Base-by-base conservation (phyloP, 2,329 filamentous ascomycete genomes). In the Penicillium polonicum region DNA sequence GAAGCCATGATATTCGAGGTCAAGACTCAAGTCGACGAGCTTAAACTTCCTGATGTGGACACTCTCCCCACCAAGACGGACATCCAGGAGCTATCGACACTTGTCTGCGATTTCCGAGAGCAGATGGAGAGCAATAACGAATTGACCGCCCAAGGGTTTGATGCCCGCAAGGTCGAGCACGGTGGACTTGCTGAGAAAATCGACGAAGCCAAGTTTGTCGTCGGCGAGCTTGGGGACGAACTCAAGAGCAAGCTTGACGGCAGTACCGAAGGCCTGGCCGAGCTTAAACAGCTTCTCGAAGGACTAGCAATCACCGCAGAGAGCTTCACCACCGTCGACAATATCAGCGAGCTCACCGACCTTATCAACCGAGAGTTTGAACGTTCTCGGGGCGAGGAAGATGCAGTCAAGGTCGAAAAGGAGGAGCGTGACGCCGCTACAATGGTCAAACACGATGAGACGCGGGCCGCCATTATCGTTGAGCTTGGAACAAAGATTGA, bases 351-450 rank as follows among this genome's bases (percentile, higher is more conserved):
- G 55, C 82, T 92, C 72, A 85, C 87, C 41, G 87, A 90, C 54
- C 85, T 86, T 2, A 86, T 97, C 75, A 92, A 89, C 72, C 79
- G 84, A 1, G 92, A 97, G 70, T 96, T 97, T 59, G 92, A 97
- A 68, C 89, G 92, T 61, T 88, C 90, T 12, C 89, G 91, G 65
- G 86, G 87, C 17, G 86, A 89, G n/a, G 83, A 94, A 25, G 88
- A 90, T 56, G 89, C 88, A 7, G 83, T 87, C 52, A 94, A 93
- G 76, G 81, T 91, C n/a, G 91, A 96, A 60, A 84, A 87, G 3
- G 90, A 85, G 42, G 82, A 86, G 65, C 81, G 83, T 52, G 79
- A 83, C 44, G 78, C 82, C 2, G 78, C 81, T 17, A 68, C 79
- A 17, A 72, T 85, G 10, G 80, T 83, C 62, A 87, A 87, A 71